Conservation (phyloP, 768 basidiomycete species). For the Suillus cothurnatus region DNA sequence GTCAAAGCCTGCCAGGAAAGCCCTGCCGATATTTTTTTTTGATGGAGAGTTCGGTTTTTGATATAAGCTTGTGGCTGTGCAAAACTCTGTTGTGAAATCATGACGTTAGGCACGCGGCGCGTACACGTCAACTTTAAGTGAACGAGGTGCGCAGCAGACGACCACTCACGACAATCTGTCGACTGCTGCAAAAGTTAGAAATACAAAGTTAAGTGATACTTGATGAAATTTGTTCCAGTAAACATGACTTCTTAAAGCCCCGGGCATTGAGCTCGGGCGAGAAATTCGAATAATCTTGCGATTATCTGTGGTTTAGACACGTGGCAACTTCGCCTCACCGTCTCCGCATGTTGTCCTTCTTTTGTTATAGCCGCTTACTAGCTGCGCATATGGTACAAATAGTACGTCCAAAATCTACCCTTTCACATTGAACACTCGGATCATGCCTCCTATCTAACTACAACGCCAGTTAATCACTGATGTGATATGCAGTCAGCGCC, state of each 20-base stretch:
- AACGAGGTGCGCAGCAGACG: not conserved
- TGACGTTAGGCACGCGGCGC: not conserved
- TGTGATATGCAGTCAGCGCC: not conserved
- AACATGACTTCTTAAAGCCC: not conserved
- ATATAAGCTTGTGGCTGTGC: slow-evolving; percentile 3
- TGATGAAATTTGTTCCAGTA: not conserved
- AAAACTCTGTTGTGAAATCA: not conserved
- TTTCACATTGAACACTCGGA: slow-evolving; percentile 1
- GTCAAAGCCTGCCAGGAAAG: slow-evolving; percentile 23
- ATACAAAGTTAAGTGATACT: not conserved
- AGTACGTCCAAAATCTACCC: not conserved
- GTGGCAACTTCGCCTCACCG: not conserved
- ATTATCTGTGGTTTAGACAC: not conserved
- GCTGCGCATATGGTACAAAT: not conserved
- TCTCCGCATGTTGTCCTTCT: not conserved
- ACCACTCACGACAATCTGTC: not conserved
- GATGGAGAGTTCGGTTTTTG: not conserved
- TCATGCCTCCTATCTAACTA: not conserved
- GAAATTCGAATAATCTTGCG: not conserved
- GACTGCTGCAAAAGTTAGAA: too few relatives aligned
- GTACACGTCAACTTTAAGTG: not conserved
- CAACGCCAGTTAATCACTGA: too few relatives aligned
- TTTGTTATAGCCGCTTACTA: not conserved
- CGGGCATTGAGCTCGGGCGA: not conserved
- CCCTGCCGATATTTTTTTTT: not conserved